A percentile compares a stretch with the other conserved stretches of the same genome.
Conservation (phyloP, 352 stramenopile species). For the Pythium aphanidermatum region DNA sequence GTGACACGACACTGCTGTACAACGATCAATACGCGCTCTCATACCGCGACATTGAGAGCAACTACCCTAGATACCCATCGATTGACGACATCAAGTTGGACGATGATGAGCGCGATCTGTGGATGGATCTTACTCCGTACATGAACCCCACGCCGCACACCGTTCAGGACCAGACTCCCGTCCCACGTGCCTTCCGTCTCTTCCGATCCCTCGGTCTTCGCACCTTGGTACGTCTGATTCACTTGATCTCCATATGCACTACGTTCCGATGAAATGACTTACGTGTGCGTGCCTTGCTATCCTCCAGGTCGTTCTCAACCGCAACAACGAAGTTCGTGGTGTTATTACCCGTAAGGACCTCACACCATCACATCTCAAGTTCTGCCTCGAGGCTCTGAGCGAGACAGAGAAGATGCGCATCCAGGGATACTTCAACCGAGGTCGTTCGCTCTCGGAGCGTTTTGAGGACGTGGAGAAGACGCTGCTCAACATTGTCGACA, state of each 20-base stretch:
- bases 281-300: neutral
- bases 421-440: constrained; percentile 78
- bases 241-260: too few species aligned
- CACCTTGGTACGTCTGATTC: constrained; percentile 86
- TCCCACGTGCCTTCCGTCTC: constrained; percentile 94
- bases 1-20: constrained; percentile 77
- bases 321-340: constrained; percentile 83
- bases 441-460: constrained; percentile 54
- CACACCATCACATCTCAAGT: constrained; percentile 75
- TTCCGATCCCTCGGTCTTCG: constrained; percentile 97
- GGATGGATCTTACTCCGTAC: constrained; percentile 96
- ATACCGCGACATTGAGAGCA: constrained; percentile 80
- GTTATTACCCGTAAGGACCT: constrained; percentile 87
- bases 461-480: constrained; percentile 84
- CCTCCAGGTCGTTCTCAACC: constrained; percentile 79
- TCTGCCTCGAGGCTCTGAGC: constrained; percentile 66
- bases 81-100: constrained; percentile 88
- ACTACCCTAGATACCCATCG: constrained; percentile 75
- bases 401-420: constrained; percentile 80
- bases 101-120: constrained; percentile 82
- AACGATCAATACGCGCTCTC: constrained; percentile 85
- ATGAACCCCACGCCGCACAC: constrained; percentile 96
- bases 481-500: constrained; percentile 77
- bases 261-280: neutral
- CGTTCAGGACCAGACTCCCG: constrained; percentile 92